Base-by-base conservation (phyloP, 169 alveolate species). In the Plasmodium inui region DNA sequence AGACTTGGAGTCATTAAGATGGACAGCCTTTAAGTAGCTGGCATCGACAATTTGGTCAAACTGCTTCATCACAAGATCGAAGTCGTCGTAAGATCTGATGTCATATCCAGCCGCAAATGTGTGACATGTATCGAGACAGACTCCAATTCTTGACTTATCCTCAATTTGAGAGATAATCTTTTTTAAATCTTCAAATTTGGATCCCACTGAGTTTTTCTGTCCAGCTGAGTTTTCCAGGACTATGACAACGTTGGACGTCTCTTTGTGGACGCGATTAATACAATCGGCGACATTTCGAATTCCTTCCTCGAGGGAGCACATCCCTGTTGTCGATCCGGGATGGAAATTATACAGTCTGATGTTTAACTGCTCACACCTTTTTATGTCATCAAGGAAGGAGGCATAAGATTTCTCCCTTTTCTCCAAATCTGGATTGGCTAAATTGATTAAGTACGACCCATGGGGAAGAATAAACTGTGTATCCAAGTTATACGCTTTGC, bases 181-280 rank as follows among this genome's bases (percentile, higher is more conserved):
- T 34, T 97, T 84, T 73, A 98, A 91, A 83, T 98, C 98, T 93
- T 97, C 98, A 94, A 98, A 97, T 84, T 93, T 96, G 76, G 98
- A 97, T 41, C 99, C 98, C 0, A 98, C 84, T 3, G 96, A 97
- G 80, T 97, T 97, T 94, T 97, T 97, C 88, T 97, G 98, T 9
- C 98, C 99, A 9, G 99, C 99, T 70, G 98, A 97, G 84, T 98
- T 98, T 95, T 98, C 99, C 76, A 98, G 81, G 3, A 98, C 98
- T 37, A 97, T 96, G 1, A 92, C 96, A 7, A 97, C 99, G 39
- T 88, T 72, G 14, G 82, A 76, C 9, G 99, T 97, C 83, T 95
- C 96, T 78, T 96, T 82, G 83, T 95, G 96, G 5, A 98, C 99
- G 92, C 93, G 93, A 83, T 97, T 98, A 26, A 98, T 96, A 82